Conservation (phyloP, 805 yeast species). For the Wickerhamomyces canadensis region DNA sequence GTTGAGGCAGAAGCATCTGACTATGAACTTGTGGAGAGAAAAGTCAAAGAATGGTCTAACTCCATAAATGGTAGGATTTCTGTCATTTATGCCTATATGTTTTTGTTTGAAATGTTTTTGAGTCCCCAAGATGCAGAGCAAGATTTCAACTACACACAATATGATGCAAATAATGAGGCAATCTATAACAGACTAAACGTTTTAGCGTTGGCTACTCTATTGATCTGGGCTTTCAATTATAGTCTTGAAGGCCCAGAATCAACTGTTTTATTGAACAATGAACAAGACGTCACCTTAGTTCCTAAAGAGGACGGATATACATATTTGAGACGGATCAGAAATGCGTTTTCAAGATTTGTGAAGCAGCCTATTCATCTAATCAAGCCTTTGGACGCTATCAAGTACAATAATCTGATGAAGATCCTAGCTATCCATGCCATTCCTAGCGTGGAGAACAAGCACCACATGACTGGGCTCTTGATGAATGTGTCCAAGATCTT, state of each 20-base stretch:
- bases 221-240: constrained; percentile 50
- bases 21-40: constrained; percentile 40
- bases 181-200: constrained; percentile 34
- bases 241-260: constrained; percentile 43
- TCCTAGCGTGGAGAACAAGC: constrained; percentile 34
- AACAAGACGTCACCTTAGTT: constrained; percentile 15
- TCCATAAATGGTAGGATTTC: constrained; percentile 44
- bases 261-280: constrained; percentile 20
- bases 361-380: constrained; percentile 25
- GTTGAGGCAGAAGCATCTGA: constrained; percentile 51
- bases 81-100: constrained; percentile 55
- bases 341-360: constrained; percentile 31
- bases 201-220: constrained; percentile 25
- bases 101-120: constrained; percentile 57
- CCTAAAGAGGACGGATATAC: constrained; percentile 44
- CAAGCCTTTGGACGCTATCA: constrained; percentile 29
- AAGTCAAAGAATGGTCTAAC: constrained; percentile 49
- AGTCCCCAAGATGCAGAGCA: constrained; percentile 42
- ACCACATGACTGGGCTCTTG: constrained; percentile 52
- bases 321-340: constrained; percentile 44
- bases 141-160: constrained; percentile 36
- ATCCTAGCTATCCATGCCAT: constrained; percentile 35
- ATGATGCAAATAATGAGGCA: constrained; percentile 48
- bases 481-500: constrained; percentile 37
- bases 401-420: constrained; percentile 37